Evolutionary conservation across 495 filamentous ascomycete species (phyloP).

Genomic region (Xylaria scruposa): DNA sequence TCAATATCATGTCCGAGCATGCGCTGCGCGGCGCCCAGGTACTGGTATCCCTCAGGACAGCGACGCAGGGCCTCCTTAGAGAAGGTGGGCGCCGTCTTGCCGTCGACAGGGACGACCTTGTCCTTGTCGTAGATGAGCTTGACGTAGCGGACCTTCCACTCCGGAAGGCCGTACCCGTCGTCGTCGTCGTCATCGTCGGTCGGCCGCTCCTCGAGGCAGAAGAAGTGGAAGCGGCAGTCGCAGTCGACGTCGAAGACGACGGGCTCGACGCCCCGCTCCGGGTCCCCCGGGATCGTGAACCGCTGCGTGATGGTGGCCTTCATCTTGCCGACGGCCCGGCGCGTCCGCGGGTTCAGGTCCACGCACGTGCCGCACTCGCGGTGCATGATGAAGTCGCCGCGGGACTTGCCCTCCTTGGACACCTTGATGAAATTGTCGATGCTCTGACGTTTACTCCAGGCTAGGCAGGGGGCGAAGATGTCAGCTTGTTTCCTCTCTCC

Average conservation of each 20-base stretch:
- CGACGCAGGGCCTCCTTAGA: conserved; percentile 53
- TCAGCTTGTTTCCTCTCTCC: conserved; percentile 12
- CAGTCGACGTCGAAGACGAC: conserved; percentile 65
- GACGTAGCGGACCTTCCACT: conserved; percentile 66
- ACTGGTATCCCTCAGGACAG: conserved; percentile 64
- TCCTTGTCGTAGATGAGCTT: conserved; percentile 75
- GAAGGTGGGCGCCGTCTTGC: conserved; percentile 55
- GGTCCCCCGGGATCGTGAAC: conserved; percentile 52
- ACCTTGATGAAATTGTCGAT: conserved; percentile 65
- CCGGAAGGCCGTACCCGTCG: conserved; percentile 26
- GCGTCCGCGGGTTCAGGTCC: conserved; percentile 54
- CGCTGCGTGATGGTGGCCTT: conserved; percentile 74
- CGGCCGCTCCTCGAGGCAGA: conserved; percentile 51
- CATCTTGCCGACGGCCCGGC: conserved; percentile 72
- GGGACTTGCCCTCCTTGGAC: conserved; percentile 65
- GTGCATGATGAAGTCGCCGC: conserved; percentile 72
- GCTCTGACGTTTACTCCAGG: conserved; percentile 62
- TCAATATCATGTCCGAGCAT: conserved; percentile 54
- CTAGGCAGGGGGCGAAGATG: conserved; percentile 29
- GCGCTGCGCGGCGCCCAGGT: conserved; percentile 56
- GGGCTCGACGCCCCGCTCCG: conserved; percentile 37
- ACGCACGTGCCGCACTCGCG: conserved; percentile 65
- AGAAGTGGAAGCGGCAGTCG: conserved; percentile 70
- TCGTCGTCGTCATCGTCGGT: not conserved
- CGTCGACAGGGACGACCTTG: conserved; percentile 65